Evolutionary conservation across 1,284 basidiomycete species (phyloP), one percentile per base, ranked within the genome.

Genomic region (Hemileia vastatrix): DNA sequence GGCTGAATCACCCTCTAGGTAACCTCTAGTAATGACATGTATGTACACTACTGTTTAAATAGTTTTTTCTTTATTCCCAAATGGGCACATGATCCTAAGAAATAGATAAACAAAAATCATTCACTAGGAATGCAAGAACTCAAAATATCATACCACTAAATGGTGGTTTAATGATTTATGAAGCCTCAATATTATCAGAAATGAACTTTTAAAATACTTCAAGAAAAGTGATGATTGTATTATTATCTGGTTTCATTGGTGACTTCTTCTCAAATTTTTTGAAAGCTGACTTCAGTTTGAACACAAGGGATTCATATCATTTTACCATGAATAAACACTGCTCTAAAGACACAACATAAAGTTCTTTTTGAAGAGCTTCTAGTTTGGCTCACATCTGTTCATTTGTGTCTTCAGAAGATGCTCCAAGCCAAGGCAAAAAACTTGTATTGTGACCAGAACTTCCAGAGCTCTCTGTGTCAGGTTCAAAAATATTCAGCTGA

Each of bases 231-330:
- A 33, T 44, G 59, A 59, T 62, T 18, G 63, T 58, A 43, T 69
- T 31, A 55, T 47, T 50, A 15, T 57, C 49, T 24, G 52, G 40
- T 54, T 40, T 52, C 43, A 44, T 13, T 45, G 40, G 66, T 64
- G 24, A 71, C 64, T 58, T 63, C 21, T 56, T 55, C 13, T 56
- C 47, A 6, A 73, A 56, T 83, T 57, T 86, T 51, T 66, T 81
- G 76, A 93, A 90, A 8, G 87, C 86, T 32, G 81, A 81, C 69
- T 88, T 85, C 54, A 95, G 83, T 71, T 96, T 92, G 72, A 95
- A 95, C 52, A 96, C 85, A 49, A 96, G 81, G 4, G 86, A 85
- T 6, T 87, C 84, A 69, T 92, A 87, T 65, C 87, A 83, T 72
- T 97, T 93, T 51, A 94, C 86, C 27, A 99, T 80, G 9, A 80